These are phyloP conservation scores for Diutina mesorugosa DNA, from an alignment of 1,139 yeast species.

Conservation along the genomic window DNA sequence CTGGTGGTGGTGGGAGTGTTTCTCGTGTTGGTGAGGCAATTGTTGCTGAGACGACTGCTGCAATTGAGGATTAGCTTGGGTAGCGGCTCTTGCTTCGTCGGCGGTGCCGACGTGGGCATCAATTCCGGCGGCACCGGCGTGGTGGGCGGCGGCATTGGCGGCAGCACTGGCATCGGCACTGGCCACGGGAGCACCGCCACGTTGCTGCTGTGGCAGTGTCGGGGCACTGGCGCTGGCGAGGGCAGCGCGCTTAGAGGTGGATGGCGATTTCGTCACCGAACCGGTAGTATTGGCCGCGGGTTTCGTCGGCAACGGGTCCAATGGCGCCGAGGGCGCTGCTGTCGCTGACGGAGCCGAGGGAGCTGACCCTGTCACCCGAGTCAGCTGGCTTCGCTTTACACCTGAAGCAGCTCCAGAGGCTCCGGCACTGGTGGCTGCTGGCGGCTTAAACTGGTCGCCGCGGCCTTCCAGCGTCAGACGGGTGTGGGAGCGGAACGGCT, in stretches of 20 bases:
- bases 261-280: neutral
- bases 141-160: neutral
- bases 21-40: neutral
- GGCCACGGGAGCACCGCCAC: neutral
- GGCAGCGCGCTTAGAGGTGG: too few relatives aligned
- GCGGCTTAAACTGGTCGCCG: neutral
- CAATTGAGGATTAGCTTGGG: too few relatives aligned
- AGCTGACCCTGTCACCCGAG: neutral
- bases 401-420: neutral
- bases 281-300: too few relatives aligned
- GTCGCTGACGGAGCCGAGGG: neutral
- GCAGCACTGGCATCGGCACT: neutral
- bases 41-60: neutral
- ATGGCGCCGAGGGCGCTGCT: neutral
- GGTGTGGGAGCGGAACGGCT: slow-evolving; percentile 1
- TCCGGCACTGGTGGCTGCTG: neutral
- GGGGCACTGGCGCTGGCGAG: neutral
- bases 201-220: neutral
- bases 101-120: neutral
- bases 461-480: slow-evolving; percentile 1
- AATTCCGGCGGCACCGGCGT: neutral
- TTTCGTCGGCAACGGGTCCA: too few relatives aligned
- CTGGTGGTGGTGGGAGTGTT: neutral
- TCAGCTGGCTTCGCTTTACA: neutral
- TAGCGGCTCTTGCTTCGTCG: neutral